Evolutionary conservation across 2,329 filamentous ascomycete genomes (phyloP), one percentile per base, ranked within the genome.

Genomic region (Pleoardoris graminearum): DNA sequence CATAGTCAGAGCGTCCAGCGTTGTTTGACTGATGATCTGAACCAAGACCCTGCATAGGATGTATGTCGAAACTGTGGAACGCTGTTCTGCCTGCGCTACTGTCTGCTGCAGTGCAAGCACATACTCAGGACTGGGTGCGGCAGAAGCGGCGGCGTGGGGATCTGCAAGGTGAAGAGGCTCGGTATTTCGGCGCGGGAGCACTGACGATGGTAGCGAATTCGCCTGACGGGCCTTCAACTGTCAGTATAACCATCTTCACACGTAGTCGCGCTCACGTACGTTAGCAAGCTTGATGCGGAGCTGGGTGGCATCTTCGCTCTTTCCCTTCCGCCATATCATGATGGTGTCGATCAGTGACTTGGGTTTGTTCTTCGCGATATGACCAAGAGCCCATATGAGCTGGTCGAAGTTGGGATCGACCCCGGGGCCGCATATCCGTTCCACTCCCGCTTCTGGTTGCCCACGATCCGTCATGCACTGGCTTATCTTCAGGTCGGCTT

Each of bases 271-370:
- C 4, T 12, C 39, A 55, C 64, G 32, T 54, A 71, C 69, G 55
- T 66, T 68, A 41, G 65, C 67, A 30, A 73, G 53, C 54, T 67
- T 66, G 4, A 61, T 52, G 14, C 70, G 66, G 36, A 70, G 64
- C 25, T 64, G 67, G 38, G 73, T 72, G 23, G 92, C 91, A 19
- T 88, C 86, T 73, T 97, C 93, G 59, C 91, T 96, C 77, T 97
- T 97, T 59, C 85, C 90, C 74, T 97, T 97, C 50, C 94, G 86
- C 94, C 94, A 99, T 27, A 96, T 83, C 90, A 99, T 99, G 72
- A 99, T 91, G 17, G 90, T 92, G 73, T 99, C 94, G 66, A 99
- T 97, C 46, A 99, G 77, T 4, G 91, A 90, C 70, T 96, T 97
- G 4, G 95, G 95, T 69, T 95, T 96, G 61, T 92, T 89, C 53